Conservation (phyloP, 2,329 filamentous ascomycete genomes). For the Stachybotrys echinatus region DNA sequence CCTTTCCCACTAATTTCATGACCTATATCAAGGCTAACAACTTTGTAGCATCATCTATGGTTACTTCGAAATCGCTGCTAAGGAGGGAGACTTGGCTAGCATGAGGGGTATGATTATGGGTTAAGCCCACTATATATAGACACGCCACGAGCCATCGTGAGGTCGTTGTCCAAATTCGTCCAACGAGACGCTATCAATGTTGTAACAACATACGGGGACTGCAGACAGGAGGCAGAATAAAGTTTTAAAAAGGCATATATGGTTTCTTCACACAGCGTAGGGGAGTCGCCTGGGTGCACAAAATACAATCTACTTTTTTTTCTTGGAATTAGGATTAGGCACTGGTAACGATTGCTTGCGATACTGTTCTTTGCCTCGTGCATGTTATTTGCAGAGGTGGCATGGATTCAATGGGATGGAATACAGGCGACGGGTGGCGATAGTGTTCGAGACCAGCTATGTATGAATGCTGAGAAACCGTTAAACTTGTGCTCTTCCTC, state of each 20-base stretch:
- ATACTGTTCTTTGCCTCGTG: too few species aligned
- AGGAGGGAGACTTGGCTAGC: conserved; percentile 90
- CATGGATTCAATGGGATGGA: too few species aligned
- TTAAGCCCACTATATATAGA: conserved; percentile 28
- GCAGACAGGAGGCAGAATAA: background rate
- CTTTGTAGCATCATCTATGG: conserved; percentile 88
- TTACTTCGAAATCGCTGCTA: conserved; percentile 98
- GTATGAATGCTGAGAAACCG: too few species aligned
- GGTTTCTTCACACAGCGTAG: background rate
- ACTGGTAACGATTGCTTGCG: too few species aligned
- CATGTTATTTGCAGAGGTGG: too few species aligned
- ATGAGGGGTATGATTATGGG: conserved; percentile 72
- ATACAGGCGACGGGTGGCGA: too few species aligned
- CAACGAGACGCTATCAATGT: background rate
- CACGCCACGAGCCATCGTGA: background rate
- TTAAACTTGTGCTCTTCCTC: too few species aligned
- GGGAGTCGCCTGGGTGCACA: background rate
- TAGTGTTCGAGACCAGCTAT: too few species aligned
- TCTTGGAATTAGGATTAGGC: background rate
- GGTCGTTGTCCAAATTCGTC: conserved; percentile 3
- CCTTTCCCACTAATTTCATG: conserved; percentile 21
- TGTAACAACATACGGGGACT: conserved; percentile 7
- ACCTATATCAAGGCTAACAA: conserved; percentile 19
- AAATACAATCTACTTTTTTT: background rate
- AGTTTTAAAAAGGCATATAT: conserved; percentile 5